Base-by-base conservation (phyloP, 768 basidiomycete genomes). In the Tylopilus sp. region DNA sequence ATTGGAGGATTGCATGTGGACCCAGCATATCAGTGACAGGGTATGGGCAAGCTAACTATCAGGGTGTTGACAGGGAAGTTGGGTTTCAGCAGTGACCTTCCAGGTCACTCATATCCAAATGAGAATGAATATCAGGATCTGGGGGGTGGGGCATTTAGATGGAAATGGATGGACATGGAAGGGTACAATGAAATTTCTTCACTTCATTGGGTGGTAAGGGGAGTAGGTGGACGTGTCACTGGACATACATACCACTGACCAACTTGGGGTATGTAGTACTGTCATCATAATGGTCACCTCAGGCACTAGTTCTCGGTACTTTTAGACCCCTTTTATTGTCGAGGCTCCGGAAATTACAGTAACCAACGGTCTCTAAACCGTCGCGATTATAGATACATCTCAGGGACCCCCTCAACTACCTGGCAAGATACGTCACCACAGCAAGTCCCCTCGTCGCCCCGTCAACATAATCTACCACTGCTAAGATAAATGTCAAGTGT, bases 401-500 rank as follows among this genome's bases (percentile, higher is more conserved):
- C 77, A 77, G 40, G 73, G 78, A 51, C 52, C 82, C 28, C 81
- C 80, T n/a, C 78, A 82, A 18, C 78, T 79, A 76, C 33, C 63
- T 21, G 66, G 72, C 42, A 81, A 79, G 65, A 67, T 66, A 47
- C 73, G 73, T 60, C 74, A 46, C 68, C 40, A 55, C 69, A 44
- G 63, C 69, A 54, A 65, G 70, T 46, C 69, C 75, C 17, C 64
- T 72, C 49, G 53, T 62, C 35, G 59, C 73, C 22, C 57, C 72
- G 26, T 65, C 75, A 18, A 62, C 57, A 21, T 52, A 56, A 36
- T 38, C 52, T 22, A 43, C 58, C 40, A 52, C 70, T 46, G 76
- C 62, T 62, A 75, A 76, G 51, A 77, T 83, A 38, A 77, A 74
- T 43, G 80, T 81, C 40, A 80, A 75, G 78, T 31, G 76, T 82